Conservation (phyloP, 805 yeast genomes). For the Starmera dryadoides region DNA sequence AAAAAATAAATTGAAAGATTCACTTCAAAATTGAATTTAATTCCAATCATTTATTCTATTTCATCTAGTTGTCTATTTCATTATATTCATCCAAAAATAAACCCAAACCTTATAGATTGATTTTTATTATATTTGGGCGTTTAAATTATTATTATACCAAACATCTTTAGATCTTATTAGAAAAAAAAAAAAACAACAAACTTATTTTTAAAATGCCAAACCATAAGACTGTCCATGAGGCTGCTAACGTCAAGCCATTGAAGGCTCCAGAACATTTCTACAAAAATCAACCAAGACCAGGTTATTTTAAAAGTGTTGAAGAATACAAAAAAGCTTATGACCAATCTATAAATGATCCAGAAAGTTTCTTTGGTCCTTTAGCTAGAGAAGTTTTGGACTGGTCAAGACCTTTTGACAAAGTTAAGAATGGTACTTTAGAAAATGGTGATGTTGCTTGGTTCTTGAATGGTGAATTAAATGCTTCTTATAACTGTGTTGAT, state of each 20-base stretch:
- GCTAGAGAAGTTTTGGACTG: slow-evolving; percentile 73
- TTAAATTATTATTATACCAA: no score
- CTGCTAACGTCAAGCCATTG: slow-evolving; percentile 22
- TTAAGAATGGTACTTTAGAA: slow-evolving; percentile 46
- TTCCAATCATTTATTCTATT: no score
- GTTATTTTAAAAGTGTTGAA: slow-evolving; percentile 51
- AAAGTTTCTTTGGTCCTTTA: slow-evolving; percentile 68
- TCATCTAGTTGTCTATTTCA: no score
- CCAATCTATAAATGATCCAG: slow-evolving; percentile 78
- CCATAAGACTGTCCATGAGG: slow-evolving; percentile 28
- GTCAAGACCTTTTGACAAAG: slow-evolving; percentile 75
- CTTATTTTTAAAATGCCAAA: slow-evolving; percentile 2
- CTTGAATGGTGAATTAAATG: slow-evolving; percentile 72
- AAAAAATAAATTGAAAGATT: no score
- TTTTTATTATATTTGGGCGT: no score
- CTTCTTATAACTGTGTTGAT: slow-evolving; percentile 76
- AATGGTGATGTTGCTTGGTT: slow-evolving; percentile 64
- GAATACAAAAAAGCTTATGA: slow-evolving; percentile 69
- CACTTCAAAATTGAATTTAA: no score
- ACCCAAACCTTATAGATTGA: no score
- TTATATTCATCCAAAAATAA: no score
- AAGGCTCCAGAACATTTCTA: slow-evolving; percentile 28
- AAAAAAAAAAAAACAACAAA: no score
- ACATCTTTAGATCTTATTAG: no score
- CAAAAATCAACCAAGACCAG: slow-evolving; percentile 25